Evolutionary conservation across 176 grass and related monocot species (phyloP).

Genomic region (Chrysopogon serrulatus): DNA sequence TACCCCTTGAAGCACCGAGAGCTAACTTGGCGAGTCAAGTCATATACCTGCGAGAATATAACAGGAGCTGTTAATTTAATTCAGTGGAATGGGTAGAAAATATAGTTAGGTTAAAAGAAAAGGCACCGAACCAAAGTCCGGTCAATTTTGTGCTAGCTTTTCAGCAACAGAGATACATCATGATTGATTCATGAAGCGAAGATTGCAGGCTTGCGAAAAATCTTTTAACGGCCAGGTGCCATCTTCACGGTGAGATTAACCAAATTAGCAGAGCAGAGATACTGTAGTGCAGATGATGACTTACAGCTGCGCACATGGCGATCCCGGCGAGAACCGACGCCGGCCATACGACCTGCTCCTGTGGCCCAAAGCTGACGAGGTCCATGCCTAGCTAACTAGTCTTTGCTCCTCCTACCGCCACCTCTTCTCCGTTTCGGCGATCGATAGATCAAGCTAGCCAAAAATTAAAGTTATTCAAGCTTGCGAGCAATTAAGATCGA

Average conservation of each 20-base stretch:
- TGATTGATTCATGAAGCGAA: neutral
- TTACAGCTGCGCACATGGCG: constrained; percentile 24
- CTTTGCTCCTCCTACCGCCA: too few species aligned
- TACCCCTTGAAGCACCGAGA: constrained; percentile 51
- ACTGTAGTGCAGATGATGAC: neutral
- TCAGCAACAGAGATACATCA: neutral
- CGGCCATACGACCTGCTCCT: constrained; percentile 36
- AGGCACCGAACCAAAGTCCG: neutral
- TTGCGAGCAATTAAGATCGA: too few species aligned
- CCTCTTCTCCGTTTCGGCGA: too few species aligned
- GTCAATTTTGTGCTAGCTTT: neutral
- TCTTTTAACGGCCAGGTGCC: neutral
- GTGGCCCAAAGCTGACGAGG: neutral
- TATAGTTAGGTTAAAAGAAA: neutral
- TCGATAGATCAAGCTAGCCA: too few species aligned
- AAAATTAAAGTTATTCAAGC: too few species aligned
- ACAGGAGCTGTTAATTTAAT: neutral
- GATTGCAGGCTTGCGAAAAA: neutral
- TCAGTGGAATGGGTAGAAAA: neutral
- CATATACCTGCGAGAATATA: constrained; percentile 42
- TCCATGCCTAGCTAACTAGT: neutral
- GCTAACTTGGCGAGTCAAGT: constrained; percentile 51
- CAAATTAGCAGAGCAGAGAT: neutral
- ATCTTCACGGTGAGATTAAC: neutral
- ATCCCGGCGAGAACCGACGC: constrained; percentile 32